Percentiles rank a stretch among this genome's conserved stretches.
Conservation (phyloP, 768 basidiomycete species). For the Suillus weaverae region DNA sequence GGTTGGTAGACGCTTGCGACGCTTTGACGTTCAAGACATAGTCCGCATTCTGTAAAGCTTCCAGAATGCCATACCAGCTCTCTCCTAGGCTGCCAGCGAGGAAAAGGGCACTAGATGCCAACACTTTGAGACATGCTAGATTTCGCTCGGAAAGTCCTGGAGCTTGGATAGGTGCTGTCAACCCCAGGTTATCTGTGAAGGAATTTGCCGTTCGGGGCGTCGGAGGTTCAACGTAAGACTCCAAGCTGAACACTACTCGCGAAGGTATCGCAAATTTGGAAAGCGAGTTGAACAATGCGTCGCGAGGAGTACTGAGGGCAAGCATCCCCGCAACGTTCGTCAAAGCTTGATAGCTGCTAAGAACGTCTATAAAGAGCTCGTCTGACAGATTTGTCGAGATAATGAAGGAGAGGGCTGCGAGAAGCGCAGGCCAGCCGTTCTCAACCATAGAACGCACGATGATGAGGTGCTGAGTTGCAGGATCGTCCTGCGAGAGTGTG, state of each 20-base stretch:
- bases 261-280: constrained; percentile 93
- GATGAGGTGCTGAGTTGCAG: constrained; percentile 54
- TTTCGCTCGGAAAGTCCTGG: constrained; percentile 89
- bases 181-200: constrained; percentile 68
- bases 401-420: constrained; percentile 87
- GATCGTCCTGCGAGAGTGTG: constrained; percentile 52
- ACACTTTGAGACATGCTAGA: constrained; percentile 83
- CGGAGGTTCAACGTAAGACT: constrained; percentile 52
- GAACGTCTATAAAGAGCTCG: constrained; percentile 84
- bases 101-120: constrained; percentile 75
- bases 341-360: constrained; percentile 80
- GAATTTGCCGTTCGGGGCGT: constrained; percentile 60
- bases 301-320: constrained; percentile 82
- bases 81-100: constrained; percentile 84
- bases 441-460: constrained; percentile 79
- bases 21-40: constrained; percentile 78
- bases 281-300: constrained; percentile 88
- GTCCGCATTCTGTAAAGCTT: constrained; percentile 92
- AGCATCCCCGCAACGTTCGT: constrained; percentile 89
- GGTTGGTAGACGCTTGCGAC: constrained; percentile 29
- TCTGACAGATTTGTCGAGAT: constrained; percentile 91
- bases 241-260: constrained; percentile 82
- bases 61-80: constrained; percentile 90
- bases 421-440: constrained; percentile 87
- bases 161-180: constrained; percentile 50